A percentile compares a stretch with the other conserved stretches of the same genome.
Evolutionary conservation across 2,329 filamentous ascomycete genomes (phyloP).

Genomic region (Neonectria neomacrospora): DNA sequence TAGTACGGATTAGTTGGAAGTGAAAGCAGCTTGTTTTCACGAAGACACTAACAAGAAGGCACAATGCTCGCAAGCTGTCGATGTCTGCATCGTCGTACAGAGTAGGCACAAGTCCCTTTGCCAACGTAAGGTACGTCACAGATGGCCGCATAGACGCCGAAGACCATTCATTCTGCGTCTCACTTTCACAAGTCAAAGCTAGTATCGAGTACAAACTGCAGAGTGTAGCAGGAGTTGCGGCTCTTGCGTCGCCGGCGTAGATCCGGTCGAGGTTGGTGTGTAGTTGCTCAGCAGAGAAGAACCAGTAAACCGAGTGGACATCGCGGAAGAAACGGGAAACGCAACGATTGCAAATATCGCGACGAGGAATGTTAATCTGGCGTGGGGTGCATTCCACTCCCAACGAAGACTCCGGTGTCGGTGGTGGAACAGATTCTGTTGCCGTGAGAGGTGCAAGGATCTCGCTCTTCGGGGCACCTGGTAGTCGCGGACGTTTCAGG

Average conservation of each 20-base stretch:
- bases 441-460: constrained; percentile 23
- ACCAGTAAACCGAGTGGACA: constrained; percentile 25
- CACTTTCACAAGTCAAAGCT: constrained; percentile 24
- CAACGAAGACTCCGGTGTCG: constrained; percentile 19
- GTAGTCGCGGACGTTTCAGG: constrained; percentile 14
- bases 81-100: constrained; percentile 23
- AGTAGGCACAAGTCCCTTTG: constrained; percentile 24
- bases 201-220: constrained; percentile 24
- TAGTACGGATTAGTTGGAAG: background rate
- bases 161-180: constrained; percentile 17
- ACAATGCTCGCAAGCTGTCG: constrained; percentile 20
- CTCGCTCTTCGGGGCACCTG: constrained; percentile 21
- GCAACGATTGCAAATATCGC: constrained; percentile 18
- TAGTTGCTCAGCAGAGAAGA: constrained; percentile 25
- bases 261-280: constrained; percentile 18
- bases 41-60: constrained; percentile 13
- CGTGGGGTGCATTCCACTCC: constrained; percentile 18
- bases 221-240: constrained; percentile 15
- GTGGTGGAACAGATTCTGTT: constrained; percentile 18
- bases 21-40: background rate
- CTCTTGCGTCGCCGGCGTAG: constrained; percentile 23
- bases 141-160: constrained; percentile 16
- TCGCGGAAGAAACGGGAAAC: constrained; percentile 24
- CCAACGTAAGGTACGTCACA: constrained; percentile 19
- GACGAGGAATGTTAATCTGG: constrained; percentile 20